Evolutionary conservation across 2,329 filamentous ascomycete genomes (phyloP).

Genomic region (Claviceps digitariae): DNA sequence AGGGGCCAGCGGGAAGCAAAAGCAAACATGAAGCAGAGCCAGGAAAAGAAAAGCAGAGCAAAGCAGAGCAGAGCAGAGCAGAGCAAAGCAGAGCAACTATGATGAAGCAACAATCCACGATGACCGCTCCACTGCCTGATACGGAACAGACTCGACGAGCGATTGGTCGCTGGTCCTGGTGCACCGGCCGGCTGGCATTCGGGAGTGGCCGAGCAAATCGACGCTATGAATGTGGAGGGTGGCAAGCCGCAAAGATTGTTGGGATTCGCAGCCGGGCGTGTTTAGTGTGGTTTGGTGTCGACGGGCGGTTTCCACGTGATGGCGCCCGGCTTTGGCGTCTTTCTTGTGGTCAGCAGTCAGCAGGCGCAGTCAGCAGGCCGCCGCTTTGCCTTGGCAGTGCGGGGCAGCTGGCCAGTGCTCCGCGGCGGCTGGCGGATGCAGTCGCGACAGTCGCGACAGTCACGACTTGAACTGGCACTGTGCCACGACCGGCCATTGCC

Average conservation of each 20-base stretch:
- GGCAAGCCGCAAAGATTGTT: background rate
- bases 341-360: no score
- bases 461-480: background rate
- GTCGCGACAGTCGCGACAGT: no score
- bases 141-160: background rate
- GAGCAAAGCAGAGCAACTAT: background rate
- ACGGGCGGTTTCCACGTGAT: background rate
- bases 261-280: background rate
- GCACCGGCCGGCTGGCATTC: background rate
- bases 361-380: no score
- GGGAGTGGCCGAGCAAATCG: background rate
- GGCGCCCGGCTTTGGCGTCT: no score
- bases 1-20: no score
- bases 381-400: no score
- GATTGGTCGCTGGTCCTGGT: no score
- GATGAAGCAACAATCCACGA: no score
- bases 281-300: background rate
- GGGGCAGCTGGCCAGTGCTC: background rate
- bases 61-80: background rate
- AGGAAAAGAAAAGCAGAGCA: background rate
- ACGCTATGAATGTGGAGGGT: conserved; percentile 1
- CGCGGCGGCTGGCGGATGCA: no score
- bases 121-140: background rate
- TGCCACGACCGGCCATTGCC: no score
- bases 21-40: no score